These are phyloP conservation scores for Colletotrichum tabaci DNA, from an alignment of 2,329 filamentous ascomycete species.

Conservation along the genomic window DNA sequence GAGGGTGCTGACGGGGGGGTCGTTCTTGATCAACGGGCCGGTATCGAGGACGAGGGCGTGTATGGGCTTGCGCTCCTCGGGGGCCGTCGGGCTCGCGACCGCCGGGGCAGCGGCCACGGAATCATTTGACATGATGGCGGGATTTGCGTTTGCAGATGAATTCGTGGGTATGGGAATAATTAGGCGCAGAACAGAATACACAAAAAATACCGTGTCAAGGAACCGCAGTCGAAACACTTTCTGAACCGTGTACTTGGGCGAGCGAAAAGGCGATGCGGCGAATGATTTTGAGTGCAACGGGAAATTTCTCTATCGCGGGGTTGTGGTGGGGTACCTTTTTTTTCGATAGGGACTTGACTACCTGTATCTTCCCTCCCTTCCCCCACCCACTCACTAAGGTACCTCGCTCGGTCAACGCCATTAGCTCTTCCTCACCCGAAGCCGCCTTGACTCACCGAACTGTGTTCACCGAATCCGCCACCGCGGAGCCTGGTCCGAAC, in stretches of 20 bases:
- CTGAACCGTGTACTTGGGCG: background rate
- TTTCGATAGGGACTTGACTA: slow-evolving; percentile 17
- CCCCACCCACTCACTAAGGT: too few relatives aligned
- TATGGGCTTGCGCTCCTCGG: slow-evolving; percentile 71
- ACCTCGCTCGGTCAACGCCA: background rate
- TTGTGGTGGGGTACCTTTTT: slow-evolving; percentile 39
- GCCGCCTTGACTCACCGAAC: background rate
- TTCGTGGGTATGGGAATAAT: fast-evolving
- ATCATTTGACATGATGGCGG: slow-evolving; percentile 33
- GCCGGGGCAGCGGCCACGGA: slow-evolving; percentile 15
- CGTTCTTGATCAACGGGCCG: slow-evolving; percentile 93
- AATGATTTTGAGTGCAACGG: slow-evolving; percentile 38
- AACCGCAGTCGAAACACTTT: background rate
- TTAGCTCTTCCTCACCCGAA: background rate
- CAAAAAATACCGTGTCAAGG: background rate
- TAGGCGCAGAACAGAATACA: background rate
- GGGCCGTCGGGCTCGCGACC: slow-evolving; percentile 32
- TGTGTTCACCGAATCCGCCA: background rate
- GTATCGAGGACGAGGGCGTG: slow-evolving; percentile 91
- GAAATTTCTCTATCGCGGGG: slow-evolving; percentile 44
- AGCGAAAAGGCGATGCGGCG: slow-evolving; percentile 12
- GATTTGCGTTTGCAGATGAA: background rate
- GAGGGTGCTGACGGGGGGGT: slow-evolving; percentile 86
- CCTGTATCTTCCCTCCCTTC: too few relatives aligned
- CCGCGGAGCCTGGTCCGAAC: background rate